phyloP scores from a whole-genome alignment of 2,329 filamentous ascomycete species.

The Colletotrichum falcatum region DNA sequence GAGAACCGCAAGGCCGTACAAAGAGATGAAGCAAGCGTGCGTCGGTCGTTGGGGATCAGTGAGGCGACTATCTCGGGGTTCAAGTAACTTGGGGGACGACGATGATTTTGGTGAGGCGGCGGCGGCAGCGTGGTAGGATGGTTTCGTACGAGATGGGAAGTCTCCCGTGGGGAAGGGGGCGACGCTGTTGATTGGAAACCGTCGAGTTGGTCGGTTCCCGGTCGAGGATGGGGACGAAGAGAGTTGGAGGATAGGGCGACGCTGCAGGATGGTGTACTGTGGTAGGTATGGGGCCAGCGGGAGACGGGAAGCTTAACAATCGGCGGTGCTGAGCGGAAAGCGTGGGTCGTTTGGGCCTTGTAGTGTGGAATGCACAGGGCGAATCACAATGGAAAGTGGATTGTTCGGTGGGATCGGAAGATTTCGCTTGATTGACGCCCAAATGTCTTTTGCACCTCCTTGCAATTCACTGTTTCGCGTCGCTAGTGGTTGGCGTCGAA shows the following conservation, averaged over 20 bases:
- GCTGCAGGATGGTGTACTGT: conserved; percentile 12
- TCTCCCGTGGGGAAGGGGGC: not conserved
- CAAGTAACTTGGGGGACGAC: not conserved
- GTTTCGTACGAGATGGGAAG: not conserved
- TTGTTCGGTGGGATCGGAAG: conserved; percentile 25
- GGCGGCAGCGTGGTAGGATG: not conserved
- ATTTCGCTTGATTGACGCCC: conserved; percentile 36
- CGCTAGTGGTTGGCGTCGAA: conserved; percentile 2
- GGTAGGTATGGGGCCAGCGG: conserved; percentile 36
- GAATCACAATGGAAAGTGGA: conserved; percentile 37
- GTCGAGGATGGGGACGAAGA: conserved; percentile 3
- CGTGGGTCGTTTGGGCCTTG: conserved; percentile 38
- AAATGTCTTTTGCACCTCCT: conserved; percentile 35
- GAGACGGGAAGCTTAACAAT: conserved; percentile 41
- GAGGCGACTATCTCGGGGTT: conserved; percentile 3
- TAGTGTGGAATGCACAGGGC: conserved; percentile 38
- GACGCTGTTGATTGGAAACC: conserved; percentile 4
- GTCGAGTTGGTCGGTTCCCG: not conserved
- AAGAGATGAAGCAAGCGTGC: not conserved
- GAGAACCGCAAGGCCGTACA: not conserved
- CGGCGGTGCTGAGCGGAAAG: conserved; percentile 38
- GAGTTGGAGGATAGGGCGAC: conserved; percentile 10
- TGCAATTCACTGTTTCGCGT: conserved; percentile 27
- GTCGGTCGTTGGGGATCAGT: not conserved
- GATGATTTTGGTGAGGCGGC: not conserved